phyloP scores from a whole-genome alignment of 2,329 filamentous ascomycete species.

The Nemania bipapillata region DNA sequence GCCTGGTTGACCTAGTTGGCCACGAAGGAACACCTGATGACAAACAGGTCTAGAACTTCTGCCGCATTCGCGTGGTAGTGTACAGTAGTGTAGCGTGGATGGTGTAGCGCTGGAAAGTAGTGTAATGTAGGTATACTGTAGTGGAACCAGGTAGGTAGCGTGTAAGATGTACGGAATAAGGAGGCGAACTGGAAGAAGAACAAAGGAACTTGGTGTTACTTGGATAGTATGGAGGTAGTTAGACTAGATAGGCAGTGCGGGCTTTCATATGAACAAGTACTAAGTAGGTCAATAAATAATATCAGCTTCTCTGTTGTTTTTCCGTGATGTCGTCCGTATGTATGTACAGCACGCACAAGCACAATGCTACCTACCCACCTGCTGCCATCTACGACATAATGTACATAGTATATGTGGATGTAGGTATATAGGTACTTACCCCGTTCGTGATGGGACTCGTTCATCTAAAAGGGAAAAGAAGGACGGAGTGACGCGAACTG shows the following conservation, averaged over 20 bases:
- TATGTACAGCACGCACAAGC: not conserved
- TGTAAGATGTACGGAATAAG: not conserved
- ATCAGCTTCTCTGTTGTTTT: not conserved
- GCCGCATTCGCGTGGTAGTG: conserved; percentile 7
- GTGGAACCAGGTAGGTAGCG: not conserved
- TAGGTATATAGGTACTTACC: conserved; percentile 7
- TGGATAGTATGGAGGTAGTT: not conserved
- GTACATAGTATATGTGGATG: too few species aligned
- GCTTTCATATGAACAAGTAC: not conserved
- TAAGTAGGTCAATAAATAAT: not conserved
- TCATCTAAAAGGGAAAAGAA: conserved; percentile 7
- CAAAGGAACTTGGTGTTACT: not conserved
- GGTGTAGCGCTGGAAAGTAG: not conserved
- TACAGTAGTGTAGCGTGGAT: not conserved
- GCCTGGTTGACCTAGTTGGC: conserved; percentile 4
- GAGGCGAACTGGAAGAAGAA: not conserved
- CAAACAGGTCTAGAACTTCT: conserved; percentile 19
- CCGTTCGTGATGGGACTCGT: not conserved
- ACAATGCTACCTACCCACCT: too few species aligned
- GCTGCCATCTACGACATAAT: too few species aligned
- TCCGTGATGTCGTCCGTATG: not conserved
- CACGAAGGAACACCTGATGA: not conserved
- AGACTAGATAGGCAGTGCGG: not conserved
- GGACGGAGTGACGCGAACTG: conserved; percentile 14
- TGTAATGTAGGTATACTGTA: not conserved